Conservation (phyloP, 495 filamentous ascomycete genomes). For the Podospora didyma region DNA sequence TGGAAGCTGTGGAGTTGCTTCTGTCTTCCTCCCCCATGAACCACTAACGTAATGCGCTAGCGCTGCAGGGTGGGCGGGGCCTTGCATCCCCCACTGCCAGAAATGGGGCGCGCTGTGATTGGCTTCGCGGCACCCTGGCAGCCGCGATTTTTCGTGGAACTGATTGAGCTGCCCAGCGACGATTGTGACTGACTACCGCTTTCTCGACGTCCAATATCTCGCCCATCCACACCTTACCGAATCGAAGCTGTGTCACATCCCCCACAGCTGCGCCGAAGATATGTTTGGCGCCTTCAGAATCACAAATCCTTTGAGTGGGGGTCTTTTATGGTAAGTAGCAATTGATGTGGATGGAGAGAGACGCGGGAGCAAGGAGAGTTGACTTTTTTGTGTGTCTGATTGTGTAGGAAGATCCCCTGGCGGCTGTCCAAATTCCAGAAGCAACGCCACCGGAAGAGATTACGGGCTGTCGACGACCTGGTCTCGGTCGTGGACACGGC, state of each 20-base stretch:
- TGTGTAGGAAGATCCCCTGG: constrained; percentile 92
- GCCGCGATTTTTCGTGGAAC: constrained; percentile 19
- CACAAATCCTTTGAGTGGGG: constrained; percentile 69
- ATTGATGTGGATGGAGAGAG: neutral
- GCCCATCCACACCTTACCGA: neutral
- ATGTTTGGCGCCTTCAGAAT: constrained; percentile 84
- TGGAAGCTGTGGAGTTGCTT: too few species aligned
- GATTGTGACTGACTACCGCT: too few species aligned
- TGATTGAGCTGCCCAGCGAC: neutral
- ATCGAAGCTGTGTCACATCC: neutral
- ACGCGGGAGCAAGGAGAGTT: neutral
- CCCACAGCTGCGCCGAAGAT: constrained; percentile 7
- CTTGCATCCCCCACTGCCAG: neutral
- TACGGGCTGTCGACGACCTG: constrained; percentile 79
- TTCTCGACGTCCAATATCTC: neutral
- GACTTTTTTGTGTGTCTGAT: neutral
- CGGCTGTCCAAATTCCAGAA: constrained; percentile 89
- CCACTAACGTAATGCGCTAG: neutral
- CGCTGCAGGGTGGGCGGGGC: neutral
- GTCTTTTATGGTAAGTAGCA: constrained; percentile 71
- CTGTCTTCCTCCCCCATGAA: too few species aligned
- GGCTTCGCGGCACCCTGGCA: constrained; percentile 9
- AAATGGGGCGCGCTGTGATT: constrained; percentile 4
- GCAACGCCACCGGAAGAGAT: constrained; percentile 77
- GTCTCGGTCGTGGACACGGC: constrained; percentile 73